Base-by-base conservation (phyloP, 169 alveolate genomes). In the Eimeria falciformis region DNA sequence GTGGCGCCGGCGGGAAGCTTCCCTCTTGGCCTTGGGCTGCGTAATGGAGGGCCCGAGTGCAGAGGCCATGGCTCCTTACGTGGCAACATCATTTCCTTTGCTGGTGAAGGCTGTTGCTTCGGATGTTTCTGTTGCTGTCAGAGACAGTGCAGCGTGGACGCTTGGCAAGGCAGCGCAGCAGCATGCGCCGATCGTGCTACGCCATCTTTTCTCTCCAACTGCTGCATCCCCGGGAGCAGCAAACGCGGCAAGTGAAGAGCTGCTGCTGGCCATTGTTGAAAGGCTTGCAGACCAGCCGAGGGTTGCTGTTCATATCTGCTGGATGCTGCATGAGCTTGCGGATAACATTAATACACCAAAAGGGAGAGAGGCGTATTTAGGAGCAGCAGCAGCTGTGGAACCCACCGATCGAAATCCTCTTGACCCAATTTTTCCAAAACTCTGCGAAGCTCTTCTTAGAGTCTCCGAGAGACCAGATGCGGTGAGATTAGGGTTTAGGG, bases 101-200 rank as follows among this genome's bases (percentile, higher is more conserved):
- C 58, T 89, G 55, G 94, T 97, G 75, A 95, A 97, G 43, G 97
- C 96, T 69, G 97, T 96, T 29, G 94, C 97, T 89, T 92, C 95
- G 71, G 99, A 97, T 90, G 95, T 96, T 23, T 96, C 98, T n/a
- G 97, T 97, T 33, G 97, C 98, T 17, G 99, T 97, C 17, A 95
- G 97, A 53, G 99, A 97, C 96, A 97, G 98, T n/a, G 97, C 98
- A 2, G 99, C 99, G 45, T 97, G 99, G 99, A 96, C 99, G 29
- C 96, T 97, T 27, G 98, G 98, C 29, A 95, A 98, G 79, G 97
- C 97, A 29, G 98, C 98, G 23, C 96, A 96, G 47, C 96, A 95
- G 93, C 99, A 97, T 94, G 96, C 97, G 45, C 96, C 94, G 33
- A 81, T 92, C 40, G 97, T 95, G 56, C 96, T 97, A 37, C 92